Conservation (phyloP, 352 stramenopile species). For the Elongisporangium anandrum region DNA sequence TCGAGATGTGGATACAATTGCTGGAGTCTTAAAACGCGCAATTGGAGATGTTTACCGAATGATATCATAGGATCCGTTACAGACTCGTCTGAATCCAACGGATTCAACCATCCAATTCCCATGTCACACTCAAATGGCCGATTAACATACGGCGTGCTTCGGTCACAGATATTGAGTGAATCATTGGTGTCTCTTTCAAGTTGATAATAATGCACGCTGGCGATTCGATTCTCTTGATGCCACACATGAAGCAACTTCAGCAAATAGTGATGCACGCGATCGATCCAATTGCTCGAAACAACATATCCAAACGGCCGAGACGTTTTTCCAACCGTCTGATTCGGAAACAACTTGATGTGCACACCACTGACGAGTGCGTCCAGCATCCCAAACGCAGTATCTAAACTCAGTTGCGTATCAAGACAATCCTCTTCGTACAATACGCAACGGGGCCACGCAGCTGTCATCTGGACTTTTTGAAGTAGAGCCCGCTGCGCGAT, state of each 20-base stretch:
- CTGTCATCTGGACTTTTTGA: constrained; percentile 5
- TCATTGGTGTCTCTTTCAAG: neutral
- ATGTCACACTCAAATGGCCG: neutral
- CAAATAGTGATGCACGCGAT: constrained; percentile 33
- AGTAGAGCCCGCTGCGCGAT: constrained; percentile 14
- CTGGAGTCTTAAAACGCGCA: constrained; percentile 16
- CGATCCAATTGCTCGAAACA: constrained; percentile 17
- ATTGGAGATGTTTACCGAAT: constrained; percentile 25
- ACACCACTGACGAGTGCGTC: constrained; percentile 21
- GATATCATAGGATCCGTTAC: constrained; percentile 4
- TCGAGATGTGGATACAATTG: constrained; percentile 19
- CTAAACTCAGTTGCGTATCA: constrained; percentile 9
- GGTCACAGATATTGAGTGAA: neutral
- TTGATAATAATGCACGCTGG: neutral
- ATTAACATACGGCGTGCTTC: constrained; percentile 6
- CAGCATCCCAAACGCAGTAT: constrained; percentile 24
- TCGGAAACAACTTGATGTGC: neutral
- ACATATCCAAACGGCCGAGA: neutral
- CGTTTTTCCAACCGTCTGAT: neutral
- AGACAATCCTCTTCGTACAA: constrained; percentile 6
- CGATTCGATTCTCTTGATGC: neutral
- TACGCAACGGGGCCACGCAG: constrained; percentile 4
- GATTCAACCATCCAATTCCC: constrained; percentile 21
- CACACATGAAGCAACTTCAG: constrained; percentile 21
- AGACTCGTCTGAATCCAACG: constrained; percentile 10